phyloP scores from a whole-genome alignment of 495 filamentous ascomycete genomes.

The Barbatosphaeria neglecta region DNA sequence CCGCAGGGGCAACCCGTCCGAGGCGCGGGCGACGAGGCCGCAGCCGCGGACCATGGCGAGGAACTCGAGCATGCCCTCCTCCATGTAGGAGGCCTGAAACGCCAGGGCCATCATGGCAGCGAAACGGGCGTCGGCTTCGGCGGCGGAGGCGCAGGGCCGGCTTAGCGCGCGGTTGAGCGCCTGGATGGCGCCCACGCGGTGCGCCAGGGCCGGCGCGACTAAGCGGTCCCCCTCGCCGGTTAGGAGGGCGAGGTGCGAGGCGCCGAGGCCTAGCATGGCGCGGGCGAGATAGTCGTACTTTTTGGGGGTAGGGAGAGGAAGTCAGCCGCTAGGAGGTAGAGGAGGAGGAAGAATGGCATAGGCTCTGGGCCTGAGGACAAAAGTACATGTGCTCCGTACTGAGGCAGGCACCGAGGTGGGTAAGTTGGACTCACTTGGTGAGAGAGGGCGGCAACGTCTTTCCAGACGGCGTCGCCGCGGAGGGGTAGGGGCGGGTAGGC shows the following conservation, averaged over 20 bases:
- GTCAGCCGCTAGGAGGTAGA: constrained; percentile 12
- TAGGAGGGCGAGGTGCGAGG: constrained; percentile 30
- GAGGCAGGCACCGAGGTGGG: too few species aligned
- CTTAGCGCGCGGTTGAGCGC: constrained; percentile 26
- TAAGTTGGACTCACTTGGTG: constrained; percentile 28
- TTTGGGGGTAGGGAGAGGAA: constrained; percentile 3
- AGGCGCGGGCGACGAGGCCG: constrained; percentile 28
- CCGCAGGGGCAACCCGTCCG: constrained; percentile 9
- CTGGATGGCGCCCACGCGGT: constrained; percentile 40
- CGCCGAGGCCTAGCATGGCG: constrained; percentile 39
- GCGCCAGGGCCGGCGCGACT: constrained; percentile 23
- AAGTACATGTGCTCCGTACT: too few species aligned
- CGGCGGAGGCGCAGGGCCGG: constrained; percentile 14
- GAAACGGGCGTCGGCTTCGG: constrained; percentile 34
- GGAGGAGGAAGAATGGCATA: too few species aligned
- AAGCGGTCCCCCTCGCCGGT: constrained; percentile 9
- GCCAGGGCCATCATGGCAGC: constrained; percentile 38
- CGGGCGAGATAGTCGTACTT: constrained; percentile 34
- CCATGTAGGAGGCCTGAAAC: constrained; percentile 43
- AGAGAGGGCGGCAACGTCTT: constrained; percentile 31
- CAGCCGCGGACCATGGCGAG: constrained; percentile 43
- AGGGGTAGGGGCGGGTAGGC: constrained; percentile 45
- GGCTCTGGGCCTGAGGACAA: too few species aligned
- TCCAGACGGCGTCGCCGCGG: constrained; percentile 37
- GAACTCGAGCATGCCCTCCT: constrained; percentile 44